These are phyloP conservation scores for Ogataea salicorniae DNA, from an alignment of 805 yeast genomes.

Conservation along the genomic window DNA sequence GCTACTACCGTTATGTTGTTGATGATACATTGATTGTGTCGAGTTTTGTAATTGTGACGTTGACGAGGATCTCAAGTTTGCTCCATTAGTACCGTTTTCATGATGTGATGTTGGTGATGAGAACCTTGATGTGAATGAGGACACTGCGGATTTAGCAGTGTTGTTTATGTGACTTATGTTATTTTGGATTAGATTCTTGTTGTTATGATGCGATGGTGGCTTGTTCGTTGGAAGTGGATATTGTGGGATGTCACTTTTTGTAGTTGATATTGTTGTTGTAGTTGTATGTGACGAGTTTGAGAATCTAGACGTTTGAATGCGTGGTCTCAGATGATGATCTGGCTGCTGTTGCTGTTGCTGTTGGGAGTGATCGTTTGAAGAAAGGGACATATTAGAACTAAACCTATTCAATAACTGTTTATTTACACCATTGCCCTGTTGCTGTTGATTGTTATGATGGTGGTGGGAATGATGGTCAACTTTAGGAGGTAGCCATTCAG, in stretches of 20 bases:
- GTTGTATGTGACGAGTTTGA: neutral
- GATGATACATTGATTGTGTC: neutral
- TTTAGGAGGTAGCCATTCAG: slow-evolving; percentile 27
- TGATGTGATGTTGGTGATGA: slow-evolving; percentile 1
- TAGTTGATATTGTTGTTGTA: neutral
- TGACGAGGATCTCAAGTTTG: neutral
- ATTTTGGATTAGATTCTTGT: neutral
- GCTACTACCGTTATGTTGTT: neutral
- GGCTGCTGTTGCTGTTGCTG: neutral
- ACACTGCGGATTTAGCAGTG: slow-evolving; percentile 5
- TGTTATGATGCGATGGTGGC: neutral
- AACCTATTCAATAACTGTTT: slow-evolving; percentile 8
- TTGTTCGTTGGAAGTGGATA: neutral
- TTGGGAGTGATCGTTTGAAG: slow-evolving; percentile 4
- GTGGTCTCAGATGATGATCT: too few species aligned
- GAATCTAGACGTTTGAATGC: too few species aligned
- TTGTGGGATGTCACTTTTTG: neutral
- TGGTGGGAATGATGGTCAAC: neutral
- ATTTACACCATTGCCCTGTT: neutral
- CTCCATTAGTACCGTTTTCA: neutral
- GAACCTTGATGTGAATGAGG: slow-evolving; percentile 12
- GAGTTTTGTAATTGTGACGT: neutral
- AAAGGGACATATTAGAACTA: slow-evolving; percentile 8
- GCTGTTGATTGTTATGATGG: neutral
- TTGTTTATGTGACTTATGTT: neutral